Evolutionary conservation across 345 rosid genomes (phyloP).

Genomic region (Populus tremula): DNA sequence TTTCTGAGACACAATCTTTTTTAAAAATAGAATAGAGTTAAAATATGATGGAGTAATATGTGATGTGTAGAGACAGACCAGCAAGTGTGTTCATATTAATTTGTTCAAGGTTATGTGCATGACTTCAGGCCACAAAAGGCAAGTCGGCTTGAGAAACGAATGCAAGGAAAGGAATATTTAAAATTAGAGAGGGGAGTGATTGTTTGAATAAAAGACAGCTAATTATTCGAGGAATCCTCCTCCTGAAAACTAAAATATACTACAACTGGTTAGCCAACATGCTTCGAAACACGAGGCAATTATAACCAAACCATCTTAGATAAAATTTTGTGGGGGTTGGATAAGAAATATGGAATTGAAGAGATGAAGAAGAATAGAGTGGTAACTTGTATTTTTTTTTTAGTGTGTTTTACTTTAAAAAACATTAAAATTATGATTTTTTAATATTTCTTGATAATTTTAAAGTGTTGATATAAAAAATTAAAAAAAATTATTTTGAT

Average conservation of each 20-base stretch:
- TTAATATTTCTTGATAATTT: too few relatives aligned
- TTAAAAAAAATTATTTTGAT: too few relatives aligned
- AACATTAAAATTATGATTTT: background rate
- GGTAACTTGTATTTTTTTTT: background rate
- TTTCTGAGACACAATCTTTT: background rate
- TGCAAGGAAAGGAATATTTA: background rate
- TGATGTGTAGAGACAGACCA: background rate
- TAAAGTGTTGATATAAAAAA: too few relatives aligned
- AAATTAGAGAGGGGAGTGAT: background rate
- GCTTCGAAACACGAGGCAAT: slow-evolving; percentile 30
- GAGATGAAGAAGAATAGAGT: background rate
- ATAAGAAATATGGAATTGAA: slow-evolving; percentile 11
- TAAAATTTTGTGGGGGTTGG: slow-evolving; percentile 12
- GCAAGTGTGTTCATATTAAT: background rate
- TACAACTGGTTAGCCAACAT: background rate
- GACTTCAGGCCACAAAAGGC: slow-evolving; percentile 7
- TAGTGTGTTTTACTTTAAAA: background rate
- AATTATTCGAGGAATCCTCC: background rate
- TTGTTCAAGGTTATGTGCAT: background rate
- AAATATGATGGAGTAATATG: background rate
- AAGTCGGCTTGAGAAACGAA: background rate
- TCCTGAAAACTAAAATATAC: too few relatives aligned
- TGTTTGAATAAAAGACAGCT: background rate
- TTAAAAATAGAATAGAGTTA: background rate
- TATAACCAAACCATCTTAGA: slow-evolving; percentile 18